Base-by-base conservation (phyloP, 352 stramenopile genomes). In the Phytophthora multivora region DNA sequence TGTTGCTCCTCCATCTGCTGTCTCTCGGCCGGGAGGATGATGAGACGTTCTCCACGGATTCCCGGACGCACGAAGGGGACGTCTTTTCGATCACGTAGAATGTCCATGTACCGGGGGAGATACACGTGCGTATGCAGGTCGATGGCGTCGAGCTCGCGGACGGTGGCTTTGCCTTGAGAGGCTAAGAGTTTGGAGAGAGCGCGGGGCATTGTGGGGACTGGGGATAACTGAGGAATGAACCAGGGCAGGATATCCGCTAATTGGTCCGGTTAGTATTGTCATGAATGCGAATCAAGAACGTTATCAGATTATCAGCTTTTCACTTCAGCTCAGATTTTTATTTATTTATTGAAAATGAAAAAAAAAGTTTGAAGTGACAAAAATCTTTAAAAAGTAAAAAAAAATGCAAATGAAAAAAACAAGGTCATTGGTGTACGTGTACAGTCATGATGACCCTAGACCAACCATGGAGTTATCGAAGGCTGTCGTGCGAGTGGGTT, bases 41-140 rank as follows among this genome's bases (percentile, higher is more conserved):
- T 71, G 12, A 89, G 62, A 1, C 80, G 75, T 48, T 88, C 77
- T 9, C 65, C 66, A 19, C 47, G 49, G 43, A 52, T 11, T 33
- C 45, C 55, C 59, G 42, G n/a, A 12, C 71, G 68, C 19, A 89
- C 76, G 40, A 80, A 75, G 3, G 80, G 80, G 15, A 89, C 75
- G 39, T 89, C 59, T 2, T 42, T 45, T 9, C 79, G 79, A 12
- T 31, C 30, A 12, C 79, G 69, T 10, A 89, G 57, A 40, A 89
- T 72, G 18, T 77, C 65, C 80, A 89, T 89, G 58, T 89, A 89
- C 7, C 78, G 67, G 30, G 80, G 80, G 6, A 87, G 59, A 33
- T 89, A 89, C 54, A 88, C 73, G 39, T 89, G 80, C 28, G 80
- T 89, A 64, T 89, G 80, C 43, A 89, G 58, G 59, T 89, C 80